phyloP scores from a whole-genome alignment of 306 rosid species.

The Nissolia schottii region DNA sequence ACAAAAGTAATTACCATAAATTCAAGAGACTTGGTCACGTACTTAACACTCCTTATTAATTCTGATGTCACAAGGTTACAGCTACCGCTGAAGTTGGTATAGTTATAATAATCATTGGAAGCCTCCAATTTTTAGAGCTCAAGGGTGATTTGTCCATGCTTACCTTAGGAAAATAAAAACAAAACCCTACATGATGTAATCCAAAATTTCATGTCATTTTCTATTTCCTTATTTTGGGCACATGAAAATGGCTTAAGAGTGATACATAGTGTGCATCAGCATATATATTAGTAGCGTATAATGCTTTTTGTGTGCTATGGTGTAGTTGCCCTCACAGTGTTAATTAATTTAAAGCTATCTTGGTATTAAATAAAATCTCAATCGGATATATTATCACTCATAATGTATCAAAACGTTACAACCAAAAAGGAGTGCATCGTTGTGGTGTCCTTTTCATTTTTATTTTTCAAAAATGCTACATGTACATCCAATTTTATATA shows the following conservation, averaged over 20 bases:
- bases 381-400: too few species aligned
- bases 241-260: slow-evolving; percentile 19
- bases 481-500: too few species aligned
- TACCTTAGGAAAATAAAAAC: slow-evolving; percentile 4
- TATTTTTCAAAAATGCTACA: too few species aligned
- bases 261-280: slow-evolving; percentile 23
- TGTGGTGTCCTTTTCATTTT: not conserved
- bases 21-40: slow-evolving; percentile 8
- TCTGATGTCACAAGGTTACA: slow-evolving; percentile 11
- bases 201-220: slow-evolving; percentile 38
- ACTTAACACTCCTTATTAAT: not conserved
- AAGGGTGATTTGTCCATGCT: slow-evolving; percentile 29
- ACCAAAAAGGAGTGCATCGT: not conserved
- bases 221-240: slow-evolving; percentile 18
- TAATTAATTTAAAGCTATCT: not conserved
- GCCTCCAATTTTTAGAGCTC: slow-evolving; percentile 17
- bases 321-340: not conserved
- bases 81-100: slow-evolving; percentile 15
- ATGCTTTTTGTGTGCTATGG: slow-evolving; percentile 27
- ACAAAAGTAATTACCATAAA: not conserved
- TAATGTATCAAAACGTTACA: not conserved
- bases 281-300: slow-evolving; percentile 23
- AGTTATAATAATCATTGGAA: slow-evolving; percentile 27
- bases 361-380: too few species aligned
- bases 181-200: slow-evolving; percentile 4